These are phyloP conservation scores for Trichomonas gallinae DNA, from an alignment of 208 protist genomes.

Conservation along the genomic window DNA sequence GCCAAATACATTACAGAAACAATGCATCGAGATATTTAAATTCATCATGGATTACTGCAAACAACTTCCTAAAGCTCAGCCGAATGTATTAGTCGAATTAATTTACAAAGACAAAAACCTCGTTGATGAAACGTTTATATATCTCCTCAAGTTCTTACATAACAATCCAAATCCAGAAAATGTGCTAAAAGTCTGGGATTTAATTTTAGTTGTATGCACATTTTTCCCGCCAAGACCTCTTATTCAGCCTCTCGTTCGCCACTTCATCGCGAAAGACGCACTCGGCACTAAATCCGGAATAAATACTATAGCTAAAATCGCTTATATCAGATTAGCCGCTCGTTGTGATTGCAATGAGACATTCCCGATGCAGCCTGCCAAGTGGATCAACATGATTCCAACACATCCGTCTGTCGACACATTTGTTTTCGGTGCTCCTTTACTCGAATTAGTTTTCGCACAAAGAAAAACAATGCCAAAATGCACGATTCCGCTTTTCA, in stretches of 20 bases:
- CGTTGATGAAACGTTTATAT: background rate
- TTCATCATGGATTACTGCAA: background rate
- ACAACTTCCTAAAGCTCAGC: background rate
- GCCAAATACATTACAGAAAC: background rate
- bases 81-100: background rate
- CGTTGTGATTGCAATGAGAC: background rate
- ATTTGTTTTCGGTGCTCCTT: background rate
- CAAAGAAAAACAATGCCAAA: background rate
- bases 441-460: background rate
- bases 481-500: background rate
- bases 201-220: background rate
- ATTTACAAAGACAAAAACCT: background rate
- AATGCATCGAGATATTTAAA: background rate
- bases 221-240: background rate
- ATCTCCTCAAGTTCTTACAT: background rate
- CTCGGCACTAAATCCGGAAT: background rate
- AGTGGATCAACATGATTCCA: background rate
- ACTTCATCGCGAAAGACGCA: background rate
- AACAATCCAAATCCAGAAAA: background rate
- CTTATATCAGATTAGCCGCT: background rate
- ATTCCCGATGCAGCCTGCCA: background rate
- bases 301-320: background rate
- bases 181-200: background rate
- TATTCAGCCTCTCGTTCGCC: background rate
- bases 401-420: background rate